A percentile compares a stretch with the other conserved stretches of the same genome.
Evolutionary conservation across 164 flowering plant species (phyloP).

Genomic region (Liriodendron chinense): DNA sequence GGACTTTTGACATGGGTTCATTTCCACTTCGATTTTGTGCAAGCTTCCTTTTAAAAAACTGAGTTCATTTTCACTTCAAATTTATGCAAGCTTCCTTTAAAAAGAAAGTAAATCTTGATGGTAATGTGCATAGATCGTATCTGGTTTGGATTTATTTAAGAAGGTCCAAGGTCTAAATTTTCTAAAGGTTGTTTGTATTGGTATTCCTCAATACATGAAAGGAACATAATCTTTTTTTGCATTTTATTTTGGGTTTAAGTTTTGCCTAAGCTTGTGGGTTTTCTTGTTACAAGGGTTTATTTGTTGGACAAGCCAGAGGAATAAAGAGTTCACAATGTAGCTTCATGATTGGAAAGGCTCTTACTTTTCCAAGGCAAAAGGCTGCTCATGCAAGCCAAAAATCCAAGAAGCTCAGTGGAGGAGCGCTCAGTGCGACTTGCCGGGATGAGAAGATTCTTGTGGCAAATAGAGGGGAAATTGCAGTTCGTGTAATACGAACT

Average conservation of each 20-base stretch:
- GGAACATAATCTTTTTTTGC: too few species aligned
- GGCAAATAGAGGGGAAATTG: constrained; percentile 99
- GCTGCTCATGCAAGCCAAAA: constrained; percentile 32
- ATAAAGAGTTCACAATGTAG: constrained; percentile 68
- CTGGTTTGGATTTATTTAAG: not conserved
- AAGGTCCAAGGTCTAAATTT: too few species aligned
- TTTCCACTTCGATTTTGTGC: too few species aligned
- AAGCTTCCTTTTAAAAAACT: too few species aligned
- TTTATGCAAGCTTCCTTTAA: not conserved
- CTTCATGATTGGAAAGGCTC: constrained; percentile 52
- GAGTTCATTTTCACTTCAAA: not conserved
- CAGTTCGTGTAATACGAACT: constrained; percentile 91
- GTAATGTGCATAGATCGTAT: not conserved
- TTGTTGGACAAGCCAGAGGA: constrained; percentile 35
- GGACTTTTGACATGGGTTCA: too few species aligned
- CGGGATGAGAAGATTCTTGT: constrained; percentile 77
- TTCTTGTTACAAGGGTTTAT: constrained; percentile 36
- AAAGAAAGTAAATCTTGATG: not conserved
- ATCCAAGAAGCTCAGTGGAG: constrained; percentile 52
- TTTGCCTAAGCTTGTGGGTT: not conserved
- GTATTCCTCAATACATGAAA: not conserved
- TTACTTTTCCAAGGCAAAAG: constrained; percentile 52
- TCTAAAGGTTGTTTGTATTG: not conserved
- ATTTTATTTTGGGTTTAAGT: not conserved
- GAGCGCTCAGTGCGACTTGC: constrained; percentile 64